Evolutionary conservation across 208 protist genomes (phyloP), one percentile per base, ranked within the genome.

Genomic region (Leishmania braziliensis): DNA sequence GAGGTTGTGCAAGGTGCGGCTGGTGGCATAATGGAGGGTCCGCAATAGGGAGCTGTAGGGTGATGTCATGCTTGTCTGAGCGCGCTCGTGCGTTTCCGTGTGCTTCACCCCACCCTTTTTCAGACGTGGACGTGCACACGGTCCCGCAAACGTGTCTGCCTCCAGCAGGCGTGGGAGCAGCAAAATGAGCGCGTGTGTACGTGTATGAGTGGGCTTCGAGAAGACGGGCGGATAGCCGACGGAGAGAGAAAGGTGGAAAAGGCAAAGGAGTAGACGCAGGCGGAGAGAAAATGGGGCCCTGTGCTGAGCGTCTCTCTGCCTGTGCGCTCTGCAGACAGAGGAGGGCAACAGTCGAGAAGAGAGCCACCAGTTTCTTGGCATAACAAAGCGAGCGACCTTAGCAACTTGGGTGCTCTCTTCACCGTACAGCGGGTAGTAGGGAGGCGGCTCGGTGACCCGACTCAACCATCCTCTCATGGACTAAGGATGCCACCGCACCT

Each of bases 1-100:
- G n/a, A 81, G 2, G 53, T 83, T 84, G 51, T 79, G 72, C 36
- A 84, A 53, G 50, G 75, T 71, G 60, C 76, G 68, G 36, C 77
- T 79, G 10, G 68, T 69, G 48, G 80, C 78, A n/a, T 72, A 39
- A 18, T 87, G 74, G 39, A 85, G 62, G 23, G 66, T 71, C 20
- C 66, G 20, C 66, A 71, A 26, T 18, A 71, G 39, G 66, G 33
- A 5, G 0, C 33, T 43, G 10, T 75, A n/a, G n/a, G 71, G 18
- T 60, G 48, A 58, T 20, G 71, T 54, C 48, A 60, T 75, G 73
- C 54, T 14, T 65, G 20, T 77, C 16, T 65, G 73, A 63, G 51
- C 50, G 73, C 53, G 48, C 53, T 12, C 29, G 23, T 73, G 46
- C 4, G 46, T 29, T 48, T 71, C 20, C 8, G 36, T 33, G 66